Evolutionary conservation across 306 rosid species (phyloP).

Genomic region (Malus fusca): DNA sequence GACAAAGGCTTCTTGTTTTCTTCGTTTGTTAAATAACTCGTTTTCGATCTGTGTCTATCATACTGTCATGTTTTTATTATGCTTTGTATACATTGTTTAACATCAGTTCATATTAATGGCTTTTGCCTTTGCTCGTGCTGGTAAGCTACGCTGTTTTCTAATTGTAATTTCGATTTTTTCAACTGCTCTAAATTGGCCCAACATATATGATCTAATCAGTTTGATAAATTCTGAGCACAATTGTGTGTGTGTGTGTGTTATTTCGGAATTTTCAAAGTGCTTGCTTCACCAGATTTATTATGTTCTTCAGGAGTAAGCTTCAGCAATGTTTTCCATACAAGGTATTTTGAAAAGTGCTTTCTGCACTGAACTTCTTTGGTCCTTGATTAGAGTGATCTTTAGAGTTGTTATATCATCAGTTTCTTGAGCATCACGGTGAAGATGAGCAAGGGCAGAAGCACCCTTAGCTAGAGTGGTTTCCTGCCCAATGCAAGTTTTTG

Average conservation of each 20-base stretch:
- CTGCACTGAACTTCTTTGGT: background rate
- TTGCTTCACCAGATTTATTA: background rate
- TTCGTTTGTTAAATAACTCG: slow-evolving; percentile 1
- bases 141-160: no score
- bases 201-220: background rate
- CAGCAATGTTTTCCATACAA: background rate
- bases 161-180: background rate
- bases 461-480: no score
- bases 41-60: slow-evolving; percentile 2
- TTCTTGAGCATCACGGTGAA: background rate
- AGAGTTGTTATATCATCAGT: background rate
- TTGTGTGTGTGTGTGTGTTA: no score
- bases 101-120: background rate
- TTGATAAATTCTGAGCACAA: no score
- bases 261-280: background rate
- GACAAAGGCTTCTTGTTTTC: background rate
- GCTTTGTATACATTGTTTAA: background rate
- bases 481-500: no score
- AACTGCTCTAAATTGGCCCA: background rate
- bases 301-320: background rate
- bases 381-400: no score
- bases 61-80: background rate
- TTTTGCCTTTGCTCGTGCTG: background rate
- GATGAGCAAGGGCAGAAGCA: no score
- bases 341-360: background rate